Base-by-base conservation (phyloP, 352 stramenopile species). In the Poterioochromonas sp. region DNA sequence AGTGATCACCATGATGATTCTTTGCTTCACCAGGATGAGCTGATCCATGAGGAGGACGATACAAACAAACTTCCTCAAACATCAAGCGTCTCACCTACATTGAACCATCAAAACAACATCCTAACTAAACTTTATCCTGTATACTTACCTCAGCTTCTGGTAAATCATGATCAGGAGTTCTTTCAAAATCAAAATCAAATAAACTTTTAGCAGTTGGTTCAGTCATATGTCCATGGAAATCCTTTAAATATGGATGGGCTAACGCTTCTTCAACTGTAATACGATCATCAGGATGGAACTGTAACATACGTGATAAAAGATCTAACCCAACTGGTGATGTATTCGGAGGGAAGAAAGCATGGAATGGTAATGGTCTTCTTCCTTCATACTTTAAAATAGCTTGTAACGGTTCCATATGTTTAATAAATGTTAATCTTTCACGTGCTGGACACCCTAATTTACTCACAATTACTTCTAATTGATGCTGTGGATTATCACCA, bases 251-350 rank as follows among this genome's bases (percentile, higher is more conserved):
- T n/a, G 94, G 92, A 85, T 98, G 94, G 32, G 89, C 87, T 47
- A 99, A 83, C 54, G 95, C 94, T 77, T 97, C 89, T 73, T 96
- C 86, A 22, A 98, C 95, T 32, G 91, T 95, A 64, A 97, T 96
- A 58, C 96, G 91, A 83, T 96, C 93, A 63, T 91, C 88, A 43
- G 97, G 94, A 84, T 98, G 92, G 65, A 96, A 96, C 62, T 88
- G 83, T 15, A 96, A 86, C 91, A 96, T 93, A 47, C 87, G 88
- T 22, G 77, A 76, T 40, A 96, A 80, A 41, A 95, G 81, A 80
- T 94, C 88, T 34, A 96, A 73, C n/a, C 88, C 90, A 43, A 53
- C 41, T n/a, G 41, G 32, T 54, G 86, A 22, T 1, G 37, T 74
- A 54, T 35, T 35, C 11, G 37, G 65, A 37, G 65, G 39, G n/a